These are phyloP conservation scores for Bifiguratus adelaidae DNA, from an alignment of 192 early-diverging fungal genomes.

Conservation along the genomic window DNA sequence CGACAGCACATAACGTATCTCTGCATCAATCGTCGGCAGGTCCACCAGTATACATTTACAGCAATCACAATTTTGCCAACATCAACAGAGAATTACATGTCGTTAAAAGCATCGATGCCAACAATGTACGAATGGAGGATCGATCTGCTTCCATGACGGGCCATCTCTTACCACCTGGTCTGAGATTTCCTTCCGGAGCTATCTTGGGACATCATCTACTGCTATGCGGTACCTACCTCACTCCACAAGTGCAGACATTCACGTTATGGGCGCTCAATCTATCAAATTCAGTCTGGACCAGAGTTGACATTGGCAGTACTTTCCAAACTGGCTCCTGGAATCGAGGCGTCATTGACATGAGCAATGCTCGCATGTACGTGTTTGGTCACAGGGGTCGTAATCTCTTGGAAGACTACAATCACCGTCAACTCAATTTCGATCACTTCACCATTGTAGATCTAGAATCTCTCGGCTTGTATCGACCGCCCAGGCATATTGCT, in stretches of 20 bases:
- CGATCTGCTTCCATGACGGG: conserved; percentile 51
- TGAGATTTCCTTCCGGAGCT: conserved; percentile 60
- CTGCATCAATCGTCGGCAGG: too few relatives aligned
- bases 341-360: conserved; percentile 45
- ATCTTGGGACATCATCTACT: conserved; percentile 52
- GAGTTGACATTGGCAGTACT: conserved; percentile 48
- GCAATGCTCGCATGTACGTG: conserved; percentile 47
- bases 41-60: conserved; percentile 56
- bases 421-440: conserved; percentile 62
- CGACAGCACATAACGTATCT: too few relatives aligned
- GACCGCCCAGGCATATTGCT: conserved; percentile 31
- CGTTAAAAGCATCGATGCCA: conserved; percentile 30
- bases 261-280: conserved; percentile 57
- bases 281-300: conserved; percentile 41
- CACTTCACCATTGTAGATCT: conserved; percentile 55
- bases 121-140: conserved; percentile 41
- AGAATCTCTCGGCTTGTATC: conserved; percentile 55
- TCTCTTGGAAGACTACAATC: conserved; percentile 64
- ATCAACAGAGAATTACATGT: conserved; percentile 60
- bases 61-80: conserved; percentile 66
- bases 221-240: conserved; percentile 60
- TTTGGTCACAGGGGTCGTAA: conserved; percentile 56
- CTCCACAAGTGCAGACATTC: conserved; percentile 45
- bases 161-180: conserved; percentile 53
- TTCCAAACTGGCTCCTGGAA: conserved; percentile 69